Evolutionary conservation across 2,329 filamentous ascomycete species (phyloP).

Genomic region (Pyrenochaeta sp.): DNA sequence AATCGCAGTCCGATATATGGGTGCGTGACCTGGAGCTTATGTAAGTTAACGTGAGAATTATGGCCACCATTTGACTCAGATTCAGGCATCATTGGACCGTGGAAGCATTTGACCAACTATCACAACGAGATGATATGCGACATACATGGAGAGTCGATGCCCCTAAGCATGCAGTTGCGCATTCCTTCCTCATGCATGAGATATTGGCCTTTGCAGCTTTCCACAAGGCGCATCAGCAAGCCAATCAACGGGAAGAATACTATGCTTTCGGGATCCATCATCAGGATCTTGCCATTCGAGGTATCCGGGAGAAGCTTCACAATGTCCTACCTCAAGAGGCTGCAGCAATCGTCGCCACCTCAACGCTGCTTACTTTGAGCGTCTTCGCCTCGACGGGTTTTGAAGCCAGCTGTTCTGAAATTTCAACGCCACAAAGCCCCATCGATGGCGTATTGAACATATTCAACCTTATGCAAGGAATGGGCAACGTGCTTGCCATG

Average conservation of each 20-base stretch:
- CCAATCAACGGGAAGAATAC: conserved; percentile 34
- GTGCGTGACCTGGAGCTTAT: conserved; percentile 46
- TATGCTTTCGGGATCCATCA: conserved; percentile 48
- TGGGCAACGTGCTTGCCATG: conserved; percentile 39
- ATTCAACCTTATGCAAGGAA: conserved; percentile 47
- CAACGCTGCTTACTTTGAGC: conserved; percentile 40
- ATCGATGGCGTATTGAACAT: conserved; percentile 46
- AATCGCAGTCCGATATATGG: conserved; percentile 38
- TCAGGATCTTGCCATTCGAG: conserved; percentile 47
- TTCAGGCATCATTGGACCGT: conserved; percentile 45
- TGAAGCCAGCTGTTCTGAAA: conserved; percentile 23
- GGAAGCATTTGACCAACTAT: conserved; percentile 34
- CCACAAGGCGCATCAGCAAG: conserved; percentile 46
- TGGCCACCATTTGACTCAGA: conserved; percentile 6
- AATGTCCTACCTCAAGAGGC: conserved; percentile 42
- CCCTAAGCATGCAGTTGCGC: conserved; percentile 45
- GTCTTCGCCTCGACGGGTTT: conserved; percentile 43
- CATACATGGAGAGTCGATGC: conserved; percentile 46
- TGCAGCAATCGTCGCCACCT: conserved; percentile 42
- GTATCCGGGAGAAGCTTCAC: conserved; percentile 38
- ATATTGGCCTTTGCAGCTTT: conserved; percentile 53
- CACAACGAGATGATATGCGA: conserved; percentile 34
- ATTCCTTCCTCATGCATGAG: conserved; percentile 53
- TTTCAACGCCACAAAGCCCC: conserved; percentile 13
- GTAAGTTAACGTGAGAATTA: conserved; percentile 24